Conservation (phyloP, 345 rosid genomes). For the Melaleuca quinquenervia region DNA sequence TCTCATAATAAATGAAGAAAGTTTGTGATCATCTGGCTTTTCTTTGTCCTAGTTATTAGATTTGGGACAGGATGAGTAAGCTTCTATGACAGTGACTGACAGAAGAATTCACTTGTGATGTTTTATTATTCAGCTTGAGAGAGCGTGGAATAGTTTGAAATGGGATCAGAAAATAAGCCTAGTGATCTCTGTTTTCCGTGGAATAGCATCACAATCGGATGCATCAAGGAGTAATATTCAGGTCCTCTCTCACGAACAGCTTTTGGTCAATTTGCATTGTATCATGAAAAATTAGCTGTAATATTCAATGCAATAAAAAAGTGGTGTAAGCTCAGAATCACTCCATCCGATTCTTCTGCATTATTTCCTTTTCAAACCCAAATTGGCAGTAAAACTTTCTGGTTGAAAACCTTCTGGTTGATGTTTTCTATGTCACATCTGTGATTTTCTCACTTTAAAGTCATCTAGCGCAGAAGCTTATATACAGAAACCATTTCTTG, state of each 20-base stretch:
- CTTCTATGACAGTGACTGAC: not conserved
- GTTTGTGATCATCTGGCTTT: not conserved
- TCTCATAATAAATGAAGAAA: not conserved
- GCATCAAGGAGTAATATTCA: slow-evolving; percentile 20
- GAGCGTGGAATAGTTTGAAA: slow-evolving; percentile 68
- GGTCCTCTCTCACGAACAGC: slow-evolving; percentile 10
- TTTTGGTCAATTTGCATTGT: not conserved
- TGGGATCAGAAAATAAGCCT: slow-evolving; percentile 47
- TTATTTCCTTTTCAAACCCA: not conserved
- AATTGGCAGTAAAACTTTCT: not conserved
- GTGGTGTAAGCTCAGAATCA: not conserved
- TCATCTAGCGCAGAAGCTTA: not conserved
- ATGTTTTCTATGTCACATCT: not conserved
- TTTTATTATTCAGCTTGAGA: slow-evolving; percentile 37
- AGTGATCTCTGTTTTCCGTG: slow-evolving; percentile 33
- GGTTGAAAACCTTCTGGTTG: not conserved
- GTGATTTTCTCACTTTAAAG: not conserved
- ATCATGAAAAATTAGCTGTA: not conserved
- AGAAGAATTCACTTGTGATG: not conserved
- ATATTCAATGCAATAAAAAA: not conserved
- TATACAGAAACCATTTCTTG: not conserved
- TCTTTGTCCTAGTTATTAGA: not conserved
- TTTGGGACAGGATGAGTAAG: not conserved
- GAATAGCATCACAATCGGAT: slow-evolving; percentile 44
- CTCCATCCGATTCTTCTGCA: not conserved